Evolutionary conservation across 805 yeast genomes (phyloP).

Genomic region (Saturnispora halmiae): DNA sequence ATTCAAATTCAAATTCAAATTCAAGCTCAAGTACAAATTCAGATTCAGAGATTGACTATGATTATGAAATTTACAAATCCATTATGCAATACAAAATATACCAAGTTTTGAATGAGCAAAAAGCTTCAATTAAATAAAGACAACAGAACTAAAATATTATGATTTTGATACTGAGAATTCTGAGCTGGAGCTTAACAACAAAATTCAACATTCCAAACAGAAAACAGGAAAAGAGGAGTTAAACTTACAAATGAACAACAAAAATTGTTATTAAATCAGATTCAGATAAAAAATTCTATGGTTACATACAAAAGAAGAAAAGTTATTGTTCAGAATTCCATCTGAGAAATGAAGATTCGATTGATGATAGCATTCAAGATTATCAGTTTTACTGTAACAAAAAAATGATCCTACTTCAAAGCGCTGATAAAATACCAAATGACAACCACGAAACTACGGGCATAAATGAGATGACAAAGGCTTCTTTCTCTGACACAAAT

Average conservation of each 20-base stretch:
- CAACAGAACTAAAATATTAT: neutral
- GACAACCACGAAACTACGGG: too few relatives aligned
- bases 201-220: too few relatives aligned
- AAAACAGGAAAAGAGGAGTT: neutral
- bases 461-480: too few relatives aligned
- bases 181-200: too few relatives aligned
- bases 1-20: neutral
- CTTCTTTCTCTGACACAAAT: too few relatives aligned
- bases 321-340: too few relatives aligned
- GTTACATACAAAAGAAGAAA: neutral
- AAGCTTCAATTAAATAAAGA: neutral
- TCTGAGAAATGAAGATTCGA: too few relatives aligned
- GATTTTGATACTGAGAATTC: neutral
- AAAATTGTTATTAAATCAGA: neutral
- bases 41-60: conserved; percentile 1
- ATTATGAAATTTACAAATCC: neutral
- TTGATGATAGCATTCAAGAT: too few relatives aligned
- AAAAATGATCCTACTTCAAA: too few relatives aligned
- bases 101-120: neutral
- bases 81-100: neutral
- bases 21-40: neutral
- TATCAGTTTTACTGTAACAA: too few relatives aligned
- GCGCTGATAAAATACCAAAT: too few relatives aligned
- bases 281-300: neutral
- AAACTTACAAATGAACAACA: neutral